Base-by-base conservation (phyloP, 257 asterid species). In the Cruciata laevipes region DNA sequence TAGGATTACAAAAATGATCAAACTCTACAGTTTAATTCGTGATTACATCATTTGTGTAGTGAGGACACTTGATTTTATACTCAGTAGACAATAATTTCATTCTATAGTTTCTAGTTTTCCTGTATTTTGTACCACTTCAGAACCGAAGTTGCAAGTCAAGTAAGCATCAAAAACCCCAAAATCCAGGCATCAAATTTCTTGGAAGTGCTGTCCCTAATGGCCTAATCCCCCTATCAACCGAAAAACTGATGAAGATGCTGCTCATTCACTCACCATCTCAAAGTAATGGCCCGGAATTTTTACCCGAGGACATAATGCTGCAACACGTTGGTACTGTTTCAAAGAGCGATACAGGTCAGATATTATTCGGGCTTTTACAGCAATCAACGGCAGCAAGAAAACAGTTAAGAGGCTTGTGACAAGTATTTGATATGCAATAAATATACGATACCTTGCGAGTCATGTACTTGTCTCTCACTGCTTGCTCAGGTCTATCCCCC, bases 261-360 rank as follows among this genome's bases (percentile, higher is more conserved):
- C 35, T 33, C 53, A 17, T 67, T 24, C 47, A 33, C 31, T 44
- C 63, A 63, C 42, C 59, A 52, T 40, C 7, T 55, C 72, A 55
- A 80, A 80, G 35, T 70, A 76, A 56, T 63, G 66, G 53, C 18
- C 16, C 13, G 84, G 82, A 71, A 80, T 80, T 55, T 73, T 73
- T 65, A 74, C 25, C 30, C 75, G 72, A 9, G 84, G 68, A 59
- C 55, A 20, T 64, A 76, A 23, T 71, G 75, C 64, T 16, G 82
- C 84, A 70, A 80, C 84, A 35, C 77, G n/a, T 68, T 76, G 64
- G 77, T 73, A 76, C 84, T 80, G 84, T 72, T 52, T 60, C 59
- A 25, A 33, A 38, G 18, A 40, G 17, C 14, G 3, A 56, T 14
- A 38, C 5, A 27, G 51, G 16, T 52, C 20, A 47, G 61, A 21